phyloP scores from a whole-genome alignment of 768 basidiomycete species.

The Nidularia pulvinata region DNA sequence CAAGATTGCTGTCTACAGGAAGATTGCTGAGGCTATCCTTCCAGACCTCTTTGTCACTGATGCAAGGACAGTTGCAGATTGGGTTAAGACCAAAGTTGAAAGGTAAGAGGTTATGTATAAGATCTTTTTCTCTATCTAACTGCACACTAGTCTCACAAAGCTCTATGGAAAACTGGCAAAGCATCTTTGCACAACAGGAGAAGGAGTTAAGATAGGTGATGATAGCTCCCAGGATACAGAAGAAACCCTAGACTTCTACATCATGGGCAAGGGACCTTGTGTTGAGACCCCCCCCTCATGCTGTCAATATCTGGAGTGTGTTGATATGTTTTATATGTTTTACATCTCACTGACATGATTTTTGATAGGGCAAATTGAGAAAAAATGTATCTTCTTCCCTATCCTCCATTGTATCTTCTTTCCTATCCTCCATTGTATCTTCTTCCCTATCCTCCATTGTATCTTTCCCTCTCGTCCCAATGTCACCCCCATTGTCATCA shows the following conservation, averaged over 20 bases:
- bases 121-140: background rate
- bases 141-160: background rate
- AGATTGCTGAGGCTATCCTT: slow-evolving; percentile 1
- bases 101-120: background rate
- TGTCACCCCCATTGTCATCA: slow-evolving; percentile 1
- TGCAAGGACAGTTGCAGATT: background rate
- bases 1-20: background rate
- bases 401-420: too few relatives aligned
- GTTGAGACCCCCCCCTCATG: slow-evolving; percentile 1
- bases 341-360: background rate
- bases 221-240: background rate
- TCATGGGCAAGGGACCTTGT: background rate
- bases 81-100: slow-evolving; percentile 2
- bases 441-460: slow-evolving; percentile 3
- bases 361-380: background rate
- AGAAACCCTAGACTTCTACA: slow-evolving; percentile 2
- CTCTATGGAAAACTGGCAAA: background rate
- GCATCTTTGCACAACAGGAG: background rate
- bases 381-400: background rate
- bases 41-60: background rate
- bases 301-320: slow-evolving; percentile 2
- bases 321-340: background rate
- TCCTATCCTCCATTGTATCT: background rate
- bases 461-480: background rate
- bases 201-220: background rate